Base-by-base conservation (phyloP, 441 rosid species). In the Cnidoscolus chayamansa region DNA sequence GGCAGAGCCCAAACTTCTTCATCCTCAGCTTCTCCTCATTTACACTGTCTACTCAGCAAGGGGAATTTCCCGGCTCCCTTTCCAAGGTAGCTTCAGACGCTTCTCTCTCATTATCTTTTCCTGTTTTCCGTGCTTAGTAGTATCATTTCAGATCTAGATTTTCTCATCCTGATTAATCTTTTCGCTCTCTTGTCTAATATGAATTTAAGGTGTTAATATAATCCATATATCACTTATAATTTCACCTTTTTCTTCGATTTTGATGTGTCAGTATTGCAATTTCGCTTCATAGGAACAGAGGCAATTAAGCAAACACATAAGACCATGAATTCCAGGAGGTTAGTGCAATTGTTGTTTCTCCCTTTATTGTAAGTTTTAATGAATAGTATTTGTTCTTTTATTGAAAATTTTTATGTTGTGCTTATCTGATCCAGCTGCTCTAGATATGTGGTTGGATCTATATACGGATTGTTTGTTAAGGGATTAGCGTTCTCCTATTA, bases 271-370 rank as follows among this genome's bases (percentile, higher is more conserved):
- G 65, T 25, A 25, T 47, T 58, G 58, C 63, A 7, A 59, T 59
- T 40, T 63, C n/a, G 53, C 35, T 64, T 43, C 15, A 12, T 64
- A 2, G 1, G 48, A 32, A 16, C 58, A 70, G 58, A 47, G 48
- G 45, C 31, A 31, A 17, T 48, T 49, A 59, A 32, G 30, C n/a
- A 16, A 59, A 25, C 10, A 49, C 10, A 45, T 43, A 65, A 17
- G 54, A 63, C 51, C 60, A 76, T 76, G 79, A 76, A 66, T 76
- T 74, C 93, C 62, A 85, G 90, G 80, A 85, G 91, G 93, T 89
- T 59, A 71, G 87, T 77, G 81, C 57, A 17, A 50, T 79, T 32
- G 49, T n/a, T 20, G 31, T 65, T 50, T 75, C 13, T 10, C 15
- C 19, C 57, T 7, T 53, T 53, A 53, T 12, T 15, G 8, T 17